Conservation (phyloP, 306 rosid species). For the Quercus bicolor region DNA sequence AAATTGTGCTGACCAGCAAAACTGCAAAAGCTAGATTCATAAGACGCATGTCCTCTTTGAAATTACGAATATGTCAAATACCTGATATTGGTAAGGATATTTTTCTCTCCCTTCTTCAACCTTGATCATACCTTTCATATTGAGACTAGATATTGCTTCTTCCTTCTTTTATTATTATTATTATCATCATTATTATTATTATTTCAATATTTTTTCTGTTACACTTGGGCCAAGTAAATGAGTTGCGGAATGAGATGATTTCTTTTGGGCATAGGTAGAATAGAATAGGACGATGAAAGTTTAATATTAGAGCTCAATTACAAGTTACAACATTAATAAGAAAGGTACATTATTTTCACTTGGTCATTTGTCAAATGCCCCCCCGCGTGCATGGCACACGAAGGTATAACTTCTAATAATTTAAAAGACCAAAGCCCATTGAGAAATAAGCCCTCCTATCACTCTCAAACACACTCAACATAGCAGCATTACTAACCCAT, state of each 20-base stretch:
- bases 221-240: neutral
- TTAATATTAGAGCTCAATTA: neutral
- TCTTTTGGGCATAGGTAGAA: neutral
- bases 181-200: too few relatives aligned
- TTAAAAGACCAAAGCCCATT: conserved; percentile 13
- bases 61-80: neutral
- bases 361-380: neutral
- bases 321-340: neutral
- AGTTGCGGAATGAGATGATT: neutral
- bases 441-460: conserved; percentile 19
- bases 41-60: neutral
- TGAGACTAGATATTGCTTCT: neutral
- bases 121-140: neutral
- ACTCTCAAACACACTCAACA: conserved; percentile 20
- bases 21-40: neutral
- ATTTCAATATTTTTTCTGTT: neutral
- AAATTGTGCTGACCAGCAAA: too few relatives aligned
- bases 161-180: too few relatives aligned
- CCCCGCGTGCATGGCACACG: neutral
- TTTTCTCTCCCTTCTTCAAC: neutral
- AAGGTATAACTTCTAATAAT: neutral
- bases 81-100: neutral
- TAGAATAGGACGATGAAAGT: neutral
- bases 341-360: neutral
- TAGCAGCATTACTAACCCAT: conserved; percentile 47